These are phyloP conservation scores for Pythium angustatum DNA, from an alignment of 352 stramenopile species.

Conservation along the genomic window DNA sequence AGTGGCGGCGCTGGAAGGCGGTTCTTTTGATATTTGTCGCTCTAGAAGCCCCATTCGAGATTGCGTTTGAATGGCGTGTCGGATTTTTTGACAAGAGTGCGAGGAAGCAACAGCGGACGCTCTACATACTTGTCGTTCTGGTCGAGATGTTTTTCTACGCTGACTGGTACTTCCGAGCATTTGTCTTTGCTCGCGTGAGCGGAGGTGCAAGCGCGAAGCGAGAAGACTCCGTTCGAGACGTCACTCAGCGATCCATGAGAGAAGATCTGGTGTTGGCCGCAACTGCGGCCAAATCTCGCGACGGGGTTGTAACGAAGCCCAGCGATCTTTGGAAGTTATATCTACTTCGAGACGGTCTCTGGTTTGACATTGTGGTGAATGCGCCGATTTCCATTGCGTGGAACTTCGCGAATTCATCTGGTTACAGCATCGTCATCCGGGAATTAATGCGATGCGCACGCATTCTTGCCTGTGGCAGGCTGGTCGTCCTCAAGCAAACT, in stretches of 20 bases:
- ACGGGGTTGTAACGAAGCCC: conserved; percentile 13
- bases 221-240: not conserved
- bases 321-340: conserved; percentile 33
- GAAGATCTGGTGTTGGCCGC: conserved; percentile 11
- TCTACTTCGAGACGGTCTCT: conserved; percentile 33
- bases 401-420: conserved; percentile 55
- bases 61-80: conserved; percentile 25
- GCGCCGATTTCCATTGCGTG: conserved; percentile 47
- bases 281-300: conserved; percentile 5
- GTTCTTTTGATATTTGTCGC: conserved; percentile 19
- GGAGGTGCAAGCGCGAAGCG: conserved; percentile 8
- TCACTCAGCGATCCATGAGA: conserved; percentile 6
- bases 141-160: conserved; percentile 68
- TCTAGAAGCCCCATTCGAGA: conserved; percentile 23
- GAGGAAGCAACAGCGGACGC: conserved; percentile 29
- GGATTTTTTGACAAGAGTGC: conserved; percentile 31
- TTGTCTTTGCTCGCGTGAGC: conserved; percentile 42
- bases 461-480: conserved; percentile 42
- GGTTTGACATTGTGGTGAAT: conserved; percentile 35
- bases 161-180: conserved; percentile 48
- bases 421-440: conserved; percentile 29
- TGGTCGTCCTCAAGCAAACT: conserved; percentile 38
- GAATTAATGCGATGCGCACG: conserved; percentile 45
- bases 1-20: conserved; percentile 21
- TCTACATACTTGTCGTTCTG: conserved; percentile 33